Evolutionary conservation across 1,139 yeast species (phyloP).

Genomic region (Candida tropicalis): DNA sequence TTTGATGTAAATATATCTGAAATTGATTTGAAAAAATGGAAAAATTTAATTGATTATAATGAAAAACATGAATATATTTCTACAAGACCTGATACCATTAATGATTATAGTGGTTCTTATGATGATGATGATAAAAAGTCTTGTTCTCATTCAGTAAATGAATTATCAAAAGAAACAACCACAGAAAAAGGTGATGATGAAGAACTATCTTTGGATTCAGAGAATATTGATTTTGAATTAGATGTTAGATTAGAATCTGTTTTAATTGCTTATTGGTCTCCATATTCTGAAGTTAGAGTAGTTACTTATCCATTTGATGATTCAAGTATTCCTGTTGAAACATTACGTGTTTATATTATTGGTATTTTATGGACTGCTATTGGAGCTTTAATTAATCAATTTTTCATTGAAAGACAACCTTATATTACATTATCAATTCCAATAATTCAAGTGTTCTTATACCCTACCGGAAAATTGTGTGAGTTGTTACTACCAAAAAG

Average conservation of each 20-base stretch:
- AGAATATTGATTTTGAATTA: constrained; percentile 29
- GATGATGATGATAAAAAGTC: neutral
- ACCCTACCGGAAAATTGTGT: constrained; percentile 26
- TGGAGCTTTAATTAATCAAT: constrained; percentile 59
- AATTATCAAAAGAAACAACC: neutral
- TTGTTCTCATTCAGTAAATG: neutral
- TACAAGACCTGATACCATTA: neutral
- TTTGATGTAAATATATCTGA: constrained; percentile 54
- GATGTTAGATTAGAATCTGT: constrained; percentile 45
- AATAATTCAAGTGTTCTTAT: constrained; percentile 29
- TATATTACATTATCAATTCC: constrained; percentile 45
- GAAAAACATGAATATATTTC: neutral
- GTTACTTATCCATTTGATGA: constrained; percentile 59
- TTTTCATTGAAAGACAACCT: constrained; percentile 61
- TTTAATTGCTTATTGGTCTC: constrained; percentile 54
- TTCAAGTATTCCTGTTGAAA: constrained; percentile 52
- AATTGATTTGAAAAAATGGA: constrained; percentile 29
- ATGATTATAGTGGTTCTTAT: too few species aligned
- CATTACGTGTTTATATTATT: constrained; percentile 54
- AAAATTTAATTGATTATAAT: constrained; percentile 18
- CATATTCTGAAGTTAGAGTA: constrained; percentile 67
- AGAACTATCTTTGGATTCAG: constrained; percentile 13
- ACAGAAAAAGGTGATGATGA: neutral
- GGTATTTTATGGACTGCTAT: constrained; percentile 54
- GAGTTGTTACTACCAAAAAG: constrained; percentile 25